Conservation (phyloP, 2,329 filamentous ascomycete species). For the Aspergillus aculeatus region DNA sequence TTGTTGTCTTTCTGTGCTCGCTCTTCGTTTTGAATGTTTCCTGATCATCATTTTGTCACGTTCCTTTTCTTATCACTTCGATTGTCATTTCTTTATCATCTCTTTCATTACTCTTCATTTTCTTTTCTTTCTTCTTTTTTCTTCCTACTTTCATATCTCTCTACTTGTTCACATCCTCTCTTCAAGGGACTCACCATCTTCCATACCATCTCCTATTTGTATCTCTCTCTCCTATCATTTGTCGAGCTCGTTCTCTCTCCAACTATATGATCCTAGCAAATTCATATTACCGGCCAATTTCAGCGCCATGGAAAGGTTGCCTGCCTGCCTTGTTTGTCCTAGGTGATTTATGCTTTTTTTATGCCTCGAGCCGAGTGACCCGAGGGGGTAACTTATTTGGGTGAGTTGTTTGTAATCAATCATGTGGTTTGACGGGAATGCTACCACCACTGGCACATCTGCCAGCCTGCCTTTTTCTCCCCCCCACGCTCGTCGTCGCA, state of each 20-base stretch:
- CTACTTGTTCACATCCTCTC: constrained; percentile 7
- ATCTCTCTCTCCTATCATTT: constrained; percentile 32
- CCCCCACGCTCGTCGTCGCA: too few relatives aligned
- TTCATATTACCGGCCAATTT: constrained; percentile 29
- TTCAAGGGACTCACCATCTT: constrained; percentile 7
- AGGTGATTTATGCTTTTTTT: not conserved
- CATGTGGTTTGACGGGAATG: not conserved
- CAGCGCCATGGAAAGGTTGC: constrained; percentile 21
- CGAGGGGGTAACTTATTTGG: not conserved
- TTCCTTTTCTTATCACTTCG: constrained; percentile 19
- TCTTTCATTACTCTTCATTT: constrained; percentile 17
- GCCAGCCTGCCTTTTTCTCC: too few relatives aligned
- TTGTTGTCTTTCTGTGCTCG: constrained; percentile 21
- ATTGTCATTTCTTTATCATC: constrained; percentile 19
- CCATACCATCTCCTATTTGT: constrained; percentile 29
- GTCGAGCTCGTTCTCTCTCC: constrained; percentile 25
- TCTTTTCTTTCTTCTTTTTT: constrained; percentile 22
- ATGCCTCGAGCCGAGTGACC: not conserved
- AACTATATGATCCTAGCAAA: constrained; percentile 36
- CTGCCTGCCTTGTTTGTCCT: constrained; percentile 2
- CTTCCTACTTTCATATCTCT: constrained; percentile 14
- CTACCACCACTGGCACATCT: too few relatives aligned
- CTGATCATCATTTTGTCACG: constrained; percentile 13
- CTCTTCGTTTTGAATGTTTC: constrained; percentile 14
- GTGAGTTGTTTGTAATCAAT: constrained; percentile 17